Evolutionary conservation across 2,329 filamentous ascomycete genomes (phyloP), one percentile per base, ranked within the genome.

Genomic region (Colletotrichum plurivorum): DNA sequence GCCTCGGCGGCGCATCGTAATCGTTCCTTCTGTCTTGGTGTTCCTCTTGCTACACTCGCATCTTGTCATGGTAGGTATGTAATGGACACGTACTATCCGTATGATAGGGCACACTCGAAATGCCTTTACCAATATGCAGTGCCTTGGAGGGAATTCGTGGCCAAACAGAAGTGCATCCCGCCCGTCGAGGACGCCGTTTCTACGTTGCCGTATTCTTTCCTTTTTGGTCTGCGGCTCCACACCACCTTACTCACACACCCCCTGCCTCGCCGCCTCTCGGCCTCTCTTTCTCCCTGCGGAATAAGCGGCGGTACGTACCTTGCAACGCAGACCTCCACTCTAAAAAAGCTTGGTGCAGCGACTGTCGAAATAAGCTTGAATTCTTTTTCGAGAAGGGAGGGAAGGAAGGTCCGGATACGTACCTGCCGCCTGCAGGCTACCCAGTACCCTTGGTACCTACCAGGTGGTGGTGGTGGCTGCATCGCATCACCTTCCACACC

Each of bases 341-440:
- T 36, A 53, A 68, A 67, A 64, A 68, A 68, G 65, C 65, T 68
- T 68, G 65, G 65, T 68, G 60, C 60, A 64, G 60, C 54, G 54
- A 71, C 59, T 71, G 69, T 71, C 43, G 69, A 71, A 71, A 71
- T 71, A 71, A 69, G 69, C 69, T 71, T 71, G 69, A 69, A 55
- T 60, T 66, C 7, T 60, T 68, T 63, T 68, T 68, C 60, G 65
- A 68, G 65, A 68, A 64, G 65, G 61, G 46, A 63, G 39, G 63
- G 57, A 62, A 54, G 56, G 41, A 36, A 18, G 43, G 36, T 43
- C 58, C n/a, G 31, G 58, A 18, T 56, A 60, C 41, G 61, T 66
- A 61, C 63, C 63, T 48, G 18, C 39, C 20, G n/a, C 27, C 22
- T 31, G 36, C 45, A 48, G 20, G 31, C 31, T 10, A 36, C 8